These are phyloP conservation scores for Aspergillus coremiiformis DNA, from an alignment of 495 filamentous ascomycete genomes.

Conservation along the genomic window DNA sequence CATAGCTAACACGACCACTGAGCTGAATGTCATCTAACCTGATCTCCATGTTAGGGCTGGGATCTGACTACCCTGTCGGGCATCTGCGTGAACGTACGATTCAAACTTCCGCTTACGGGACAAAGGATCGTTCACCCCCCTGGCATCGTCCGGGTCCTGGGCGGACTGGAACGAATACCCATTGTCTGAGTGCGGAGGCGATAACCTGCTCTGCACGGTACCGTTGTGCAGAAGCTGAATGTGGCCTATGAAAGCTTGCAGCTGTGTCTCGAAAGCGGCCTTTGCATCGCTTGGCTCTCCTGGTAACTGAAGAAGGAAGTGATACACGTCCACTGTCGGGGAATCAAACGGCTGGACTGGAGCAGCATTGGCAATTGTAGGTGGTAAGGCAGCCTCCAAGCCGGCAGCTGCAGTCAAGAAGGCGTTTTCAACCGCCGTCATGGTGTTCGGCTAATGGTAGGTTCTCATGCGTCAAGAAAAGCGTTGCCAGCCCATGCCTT, in stretches of 20 bases:
- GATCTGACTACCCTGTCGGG: neutral
- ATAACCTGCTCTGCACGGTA: constrained; percentile 39
- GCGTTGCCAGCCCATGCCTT: neutral
- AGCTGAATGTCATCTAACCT: neutral
- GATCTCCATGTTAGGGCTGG: neutral
- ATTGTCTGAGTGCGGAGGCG: neutral
- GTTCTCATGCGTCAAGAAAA: neutral
- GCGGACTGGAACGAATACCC: neutral
- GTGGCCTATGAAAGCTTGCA: constrained; percentile 57
- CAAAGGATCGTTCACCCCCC: neutral
- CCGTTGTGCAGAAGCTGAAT: constrained; percentile 61
- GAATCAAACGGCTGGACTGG: neutral
- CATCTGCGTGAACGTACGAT: neutral
- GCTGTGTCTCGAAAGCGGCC: constrained; percentile 59
- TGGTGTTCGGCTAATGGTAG: neutral
- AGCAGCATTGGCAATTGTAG: neutral
- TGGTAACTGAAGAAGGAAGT: constrained; percentile 38
- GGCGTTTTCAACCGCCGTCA: neutral
- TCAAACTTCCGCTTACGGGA: neutral
- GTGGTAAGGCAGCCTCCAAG: neutral
- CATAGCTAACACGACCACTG: neutral
- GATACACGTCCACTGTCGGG: neutral
- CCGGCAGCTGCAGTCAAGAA: neutral
- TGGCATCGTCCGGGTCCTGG: neutral
- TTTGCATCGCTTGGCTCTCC: constrained; percentile 58